A percentile compares a stretch with the other conserved stretches of the same genome.
Conservation (phyloP, 1,284 basidiomycete genomes). For the Marasmius fiardii region DNA sequence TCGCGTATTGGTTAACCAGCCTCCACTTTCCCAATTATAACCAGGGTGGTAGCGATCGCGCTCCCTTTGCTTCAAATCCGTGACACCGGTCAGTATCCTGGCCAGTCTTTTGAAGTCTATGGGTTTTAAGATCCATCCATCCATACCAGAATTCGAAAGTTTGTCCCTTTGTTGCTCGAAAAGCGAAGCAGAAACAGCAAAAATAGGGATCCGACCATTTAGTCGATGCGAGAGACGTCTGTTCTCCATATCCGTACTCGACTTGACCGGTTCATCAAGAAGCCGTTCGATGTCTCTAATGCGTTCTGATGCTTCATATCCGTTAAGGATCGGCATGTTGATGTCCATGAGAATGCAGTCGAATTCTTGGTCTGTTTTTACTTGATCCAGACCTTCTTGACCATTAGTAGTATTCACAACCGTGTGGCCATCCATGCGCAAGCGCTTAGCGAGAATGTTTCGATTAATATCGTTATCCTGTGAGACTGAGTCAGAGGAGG, state of each 20-base stretch:
- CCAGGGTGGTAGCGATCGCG: slow-evolving; percentile 58
- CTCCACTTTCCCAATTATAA: slow-evolving; percentile 69
- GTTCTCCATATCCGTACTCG: slow-evolving; percentile 8
- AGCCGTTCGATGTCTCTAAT: slow-evolving; percentile 61
- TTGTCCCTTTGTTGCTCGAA: slow-evolving; percentile 60
- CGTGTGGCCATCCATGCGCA: slow-evolving; percentile 65
- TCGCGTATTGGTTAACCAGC: slow-evolving; percentile 45
- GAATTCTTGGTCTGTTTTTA: slow-evolving; percentile 60
- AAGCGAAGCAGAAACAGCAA: slow-evolving; percentile 82
- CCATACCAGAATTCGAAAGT: slow-evolving; percentile 62
- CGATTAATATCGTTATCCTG: slow-evolving; percentile 81
- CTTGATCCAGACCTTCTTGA: slow-evolving; percentile 68
- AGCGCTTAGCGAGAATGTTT: slow-evolving; percentile 67
- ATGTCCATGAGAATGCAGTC: slow-evolving; percentile 86
- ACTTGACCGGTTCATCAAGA: slow-evolving; percentile 8
- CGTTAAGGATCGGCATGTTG: slow-evolving; percentile 84
- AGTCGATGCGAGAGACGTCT: slow-evolving; percentile 43
- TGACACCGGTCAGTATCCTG: slow-evolving; percentile 58
- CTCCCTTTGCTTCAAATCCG: slow-evolving; percentile 48
- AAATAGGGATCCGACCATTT: slow-evolving; percentile 76
- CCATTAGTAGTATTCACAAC: slow-evolving; percentile 74
- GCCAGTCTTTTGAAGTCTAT: slow-evolving; percentile 75
- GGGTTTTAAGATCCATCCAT: slow-evolving; percentile 88
- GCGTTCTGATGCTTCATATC: slow-evolving; percentile 66
- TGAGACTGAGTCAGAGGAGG: background rate